These are phyloP conservation scores for Populus hybrid DNA, from an alignment of 441 rosid species.

Conservation along the genomic window DNA sequence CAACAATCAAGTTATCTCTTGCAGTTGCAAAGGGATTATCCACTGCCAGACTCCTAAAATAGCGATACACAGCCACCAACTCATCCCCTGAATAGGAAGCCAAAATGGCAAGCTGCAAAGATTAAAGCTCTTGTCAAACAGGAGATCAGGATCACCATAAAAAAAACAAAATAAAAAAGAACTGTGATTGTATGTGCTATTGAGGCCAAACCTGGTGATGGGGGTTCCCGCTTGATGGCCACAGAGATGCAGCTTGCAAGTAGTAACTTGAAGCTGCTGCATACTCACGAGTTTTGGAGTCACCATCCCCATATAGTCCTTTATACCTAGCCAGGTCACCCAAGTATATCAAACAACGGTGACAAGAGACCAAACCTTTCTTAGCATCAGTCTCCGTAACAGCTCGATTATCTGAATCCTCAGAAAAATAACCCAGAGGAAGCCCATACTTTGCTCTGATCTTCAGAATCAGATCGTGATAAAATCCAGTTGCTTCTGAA, in stretches of 20 bases:
- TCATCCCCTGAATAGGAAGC: conserved; percentile 87
- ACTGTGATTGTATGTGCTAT: neutral
- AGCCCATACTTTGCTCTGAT: conserved; percentile 89
- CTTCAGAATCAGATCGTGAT: conserved; percentile 81
- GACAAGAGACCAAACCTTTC: conserved; percentile 85
- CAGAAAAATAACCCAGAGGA: conserved; percentile 74
- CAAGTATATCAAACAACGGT: conserved; percentile 94
- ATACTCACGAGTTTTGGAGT: conserved; percentile 73
- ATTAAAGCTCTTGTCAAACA: conserved; percentile 16
- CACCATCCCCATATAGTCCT: conserved; percentile 86
- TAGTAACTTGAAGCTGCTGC: conserved; percentile 93
- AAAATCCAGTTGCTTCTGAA: conserved; percentile 92
- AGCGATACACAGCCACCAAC: conserved; percentile 70
- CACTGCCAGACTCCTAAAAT: conserved; percentile 90
- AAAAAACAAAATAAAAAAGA: neutral
- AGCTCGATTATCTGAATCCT: conserved; percentile 58
- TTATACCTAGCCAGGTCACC: conserved; percentile 97
- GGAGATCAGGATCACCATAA: neutral
- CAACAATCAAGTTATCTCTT: conserved; percentile 91
- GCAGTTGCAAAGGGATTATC: conserved; percentile 93
- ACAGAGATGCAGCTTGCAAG: conserved; percentile 85
- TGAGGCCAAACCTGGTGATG: conserved; percentile 81
- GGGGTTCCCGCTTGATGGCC: conserved; percentile 90
- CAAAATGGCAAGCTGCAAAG: conserved; percentile 88
- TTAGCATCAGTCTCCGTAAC: conserved; percentile 62